Percentiles rank a stretch among this genome's conserved stretches.
These are phyloP conservation scores for Eucalyptus shirleyi DNA, from an alignment of 345 rosid genomes.

Conservation along the genomic window DNA sequence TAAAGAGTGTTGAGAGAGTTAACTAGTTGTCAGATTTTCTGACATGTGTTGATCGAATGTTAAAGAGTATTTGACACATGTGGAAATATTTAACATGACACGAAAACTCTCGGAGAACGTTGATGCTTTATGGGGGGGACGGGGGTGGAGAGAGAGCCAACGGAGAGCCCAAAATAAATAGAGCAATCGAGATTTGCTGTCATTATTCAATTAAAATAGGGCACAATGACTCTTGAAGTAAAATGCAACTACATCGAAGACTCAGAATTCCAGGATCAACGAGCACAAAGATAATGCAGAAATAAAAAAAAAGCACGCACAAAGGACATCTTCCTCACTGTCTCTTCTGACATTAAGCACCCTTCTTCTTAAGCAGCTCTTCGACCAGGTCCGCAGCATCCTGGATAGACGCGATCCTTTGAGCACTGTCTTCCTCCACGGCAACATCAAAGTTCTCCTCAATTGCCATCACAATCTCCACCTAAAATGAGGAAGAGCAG, in stretches of 20 bases:
- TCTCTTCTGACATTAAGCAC: neutral
- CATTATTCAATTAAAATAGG: too few relatives aligned
- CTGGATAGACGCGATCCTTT: conserved; percentile 39
- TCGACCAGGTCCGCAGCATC: conserved; percentile 70
- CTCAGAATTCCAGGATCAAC: neutral
- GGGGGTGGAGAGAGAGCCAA: too few relatives aligned
- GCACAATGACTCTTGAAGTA: too few relatives aligned
- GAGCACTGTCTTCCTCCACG: conserved; percentile 58
- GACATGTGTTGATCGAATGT: too few relatives aligned
- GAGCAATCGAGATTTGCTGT: too few relatives aligned
- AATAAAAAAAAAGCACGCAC: neutral
- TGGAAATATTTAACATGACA: accelerated
- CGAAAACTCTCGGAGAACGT: accelerated
- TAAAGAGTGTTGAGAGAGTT: accelerated
- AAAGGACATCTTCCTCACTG: neutral
- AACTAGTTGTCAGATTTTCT: accelerated
- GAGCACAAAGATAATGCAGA: neutral
- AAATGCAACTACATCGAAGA: too few relatives aligned
- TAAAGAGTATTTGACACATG: accelerated
- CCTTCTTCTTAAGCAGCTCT: conserved; percentile 19
- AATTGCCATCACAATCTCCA: conserved; percentile 67
- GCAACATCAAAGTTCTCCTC: conserved; percentile 62
- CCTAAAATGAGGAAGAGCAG: conserved; percentile 12
- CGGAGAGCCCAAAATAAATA: too few relatives aligned
- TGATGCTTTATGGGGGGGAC: accelerated